These are phyloP conservation scores for Lodderomyces metapsilosis DNA, from an alignment of 1,139 yeast species.

Conservation along the genomic window DNA sequence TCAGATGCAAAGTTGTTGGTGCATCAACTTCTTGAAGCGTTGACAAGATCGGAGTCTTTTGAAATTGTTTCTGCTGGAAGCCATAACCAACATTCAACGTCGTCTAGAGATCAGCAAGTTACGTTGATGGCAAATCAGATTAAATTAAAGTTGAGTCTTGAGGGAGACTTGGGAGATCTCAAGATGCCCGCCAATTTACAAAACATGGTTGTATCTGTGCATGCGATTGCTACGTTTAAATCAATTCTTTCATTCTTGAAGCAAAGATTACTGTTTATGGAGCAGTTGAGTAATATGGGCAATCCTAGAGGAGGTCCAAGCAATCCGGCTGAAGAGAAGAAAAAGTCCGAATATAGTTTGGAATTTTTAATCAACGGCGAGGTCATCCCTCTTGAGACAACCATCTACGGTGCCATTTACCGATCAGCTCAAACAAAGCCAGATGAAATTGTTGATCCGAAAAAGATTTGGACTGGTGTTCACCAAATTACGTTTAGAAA, in stretches of 20 bases:
- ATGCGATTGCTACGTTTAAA: conserved; percentile 83
- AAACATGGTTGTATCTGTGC: conserved; percentile 64
- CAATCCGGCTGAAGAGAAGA: conserved; percentile 14
- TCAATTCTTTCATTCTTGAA: conserved; percentile 66
- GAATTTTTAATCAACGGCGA: conserved; percentile 67
- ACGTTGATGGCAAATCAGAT: conserved; percentile 74
- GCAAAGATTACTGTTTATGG: conserved; percentile 28
- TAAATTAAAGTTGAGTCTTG: conserved; percentile 51
- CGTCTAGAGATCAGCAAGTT: conserved; percentile 30
- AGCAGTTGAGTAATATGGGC: conserved; percentile 15
- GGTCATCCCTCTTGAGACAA: conserved; percentile 63
- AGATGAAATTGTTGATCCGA: conserved; percentile 46
- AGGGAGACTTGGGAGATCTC: conserved; percentile 19
- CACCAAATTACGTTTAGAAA: conserved; percentile 56
- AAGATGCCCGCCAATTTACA: conserved; percentile 31
- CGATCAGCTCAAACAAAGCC: conserved; percentile 44
- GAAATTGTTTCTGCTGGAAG: conserved; percentile 63
- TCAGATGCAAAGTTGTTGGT: conserved; percentile 24
- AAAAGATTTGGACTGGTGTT: conserved; percentile 53
- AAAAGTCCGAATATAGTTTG: conserved; percentile 26
- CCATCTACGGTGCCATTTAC: conserved; percentile 79
- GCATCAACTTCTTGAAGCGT: conserved; percentile 68
- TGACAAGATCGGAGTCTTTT: conserved; percentile 75
- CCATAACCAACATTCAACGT: conserved; percentile 14
- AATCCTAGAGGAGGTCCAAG: not conserved